Evolutionary conservation across 2,329 filamentous ascomycete species (phyloP), one percentile per base, ranked within the genome.

Genomic region (Xylariaceae sp.): DNA sequence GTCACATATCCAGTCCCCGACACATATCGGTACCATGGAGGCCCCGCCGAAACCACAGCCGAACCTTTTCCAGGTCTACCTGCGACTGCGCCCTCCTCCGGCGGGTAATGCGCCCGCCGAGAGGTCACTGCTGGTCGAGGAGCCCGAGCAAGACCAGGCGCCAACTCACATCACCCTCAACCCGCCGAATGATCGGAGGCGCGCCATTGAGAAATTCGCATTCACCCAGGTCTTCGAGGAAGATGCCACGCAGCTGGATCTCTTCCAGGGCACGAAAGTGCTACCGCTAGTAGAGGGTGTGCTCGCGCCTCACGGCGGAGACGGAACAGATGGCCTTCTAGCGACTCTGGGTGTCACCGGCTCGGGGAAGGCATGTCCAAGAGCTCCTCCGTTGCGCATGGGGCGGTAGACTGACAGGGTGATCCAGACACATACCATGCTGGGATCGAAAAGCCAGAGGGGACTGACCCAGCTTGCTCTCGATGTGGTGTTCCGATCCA

Each of bases 161-260:
- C 69, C 82, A 0, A 84, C 77, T 1, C 80, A 87, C 53, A 82
- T 89, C 43, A 85, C 79, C 0, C 59, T 89, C 12, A 84, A 85
- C 47, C 88, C 89, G 1, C 84, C 87, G 2, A 83, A 79, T 42
- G 90, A 95, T 41, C 75, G 90, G 36, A 85, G 90, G 47, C 77
- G 89, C 29, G 88, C 89, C 1, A 77, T 95, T 22, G 92, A 98
- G 59, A 87, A 83, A 55, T 98, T 96, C 56, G 85, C 81, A 2
- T 98, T 98, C 54, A 98, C 92, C 0, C 78, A 78, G 42, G 88
- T 98, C 1, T 95, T 96, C 49, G 83, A 93, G 49, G 89, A 96
- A 53, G 71, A 83, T 50, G 80, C 87, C 2, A 76, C 75, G 5
- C 92, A 98, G 55, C 67, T 92, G 18, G 87, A 95, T 51, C 63